These are phyloP conservation scores for Amoebophrya sp. DNA, from an alignment of 169 alveolate species.

Conservation along the genomic window DNA sequence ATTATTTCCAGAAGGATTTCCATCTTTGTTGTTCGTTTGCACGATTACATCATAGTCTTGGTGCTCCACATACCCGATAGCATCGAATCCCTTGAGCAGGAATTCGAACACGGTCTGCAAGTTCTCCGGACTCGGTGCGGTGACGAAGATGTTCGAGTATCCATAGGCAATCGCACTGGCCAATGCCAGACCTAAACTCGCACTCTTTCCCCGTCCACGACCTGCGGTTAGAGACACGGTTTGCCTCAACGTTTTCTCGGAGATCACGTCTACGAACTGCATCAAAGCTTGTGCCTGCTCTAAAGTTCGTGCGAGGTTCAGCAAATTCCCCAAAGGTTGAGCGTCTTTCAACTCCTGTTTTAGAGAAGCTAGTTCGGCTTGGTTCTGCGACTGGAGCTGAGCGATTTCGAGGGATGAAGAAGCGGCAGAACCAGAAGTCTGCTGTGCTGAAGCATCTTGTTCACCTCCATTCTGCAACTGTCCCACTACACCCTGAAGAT, in stretches of 20 bases:
- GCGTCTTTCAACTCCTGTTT: not conserved
- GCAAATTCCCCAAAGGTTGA: not conserved
- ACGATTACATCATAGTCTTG: conserved; percentile 33
- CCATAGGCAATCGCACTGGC: conserved; percentile 65
- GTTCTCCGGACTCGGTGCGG: conserved; percentile 98
- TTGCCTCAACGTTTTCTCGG: conserved; percentile 42
- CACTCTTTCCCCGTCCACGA: conserved; percentile 99
- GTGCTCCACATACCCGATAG: conserved; percentile 49
- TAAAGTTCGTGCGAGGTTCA: not conserved
- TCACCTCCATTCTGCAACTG: too few species aligned
- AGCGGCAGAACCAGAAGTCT: too few species aligned
- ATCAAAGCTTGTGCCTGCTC: conserved; percentile 45
- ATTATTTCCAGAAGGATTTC: not conserved
- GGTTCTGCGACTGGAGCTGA: not conserved
- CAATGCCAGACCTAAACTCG: conserved; percentile 80
- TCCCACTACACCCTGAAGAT: not conserved
- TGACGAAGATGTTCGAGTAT: conserved; percentile 87
- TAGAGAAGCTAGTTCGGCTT: not conserved
- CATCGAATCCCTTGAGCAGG: conserved; percentile 68
- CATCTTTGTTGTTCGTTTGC: not conserved
- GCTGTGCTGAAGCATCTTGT: too few species aligned
- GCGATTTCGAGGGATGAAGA: not conserved
- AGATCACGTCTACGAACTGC: conserved; percentile 44
- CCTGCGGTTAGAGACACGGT: conserved; percentile 92
- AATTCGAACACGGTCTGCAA: conserved; percentile 94